phyloP scores from a whole-genome alignment of 2,329 filamentous ascomycete genomes.

The Colletotrichum trifolii region DNA sequence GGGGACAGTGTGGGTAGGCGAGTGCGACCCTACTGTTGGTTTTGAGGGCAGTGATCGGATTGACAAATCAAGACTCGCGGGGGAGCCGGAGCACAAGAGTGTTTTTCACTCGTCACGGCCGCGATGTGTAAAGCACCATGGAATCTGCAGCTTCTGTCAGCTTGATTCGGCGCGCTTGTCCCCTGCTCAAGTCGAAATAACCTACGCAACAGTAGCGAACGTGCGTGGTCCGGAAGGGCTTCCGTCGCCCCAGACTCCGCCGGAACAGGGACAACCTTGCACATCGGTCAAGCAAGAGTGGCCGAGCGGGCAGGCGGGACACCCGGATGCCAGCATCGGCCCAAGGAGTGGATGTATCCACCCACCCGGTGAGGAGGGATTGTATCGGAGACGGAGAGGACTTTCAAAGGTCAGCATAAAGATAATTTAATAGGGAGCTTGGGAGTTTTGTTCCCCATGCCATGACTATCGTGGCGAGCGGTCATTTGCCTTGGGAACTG shows the following conservation, averaged over 20 bases:
- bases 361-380: conserved; percentile 28
- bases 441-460: background rate
- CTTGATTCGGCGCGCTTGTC: background rate
- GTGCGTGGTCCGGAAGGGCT: conserved; percentile 29
- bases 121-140: background rate
- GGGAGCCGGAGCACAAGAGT: too few species aligned
- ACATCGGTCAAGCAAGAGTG: conserved; percentile 27
- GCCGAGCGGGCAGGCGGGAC: conserved; percentile 23
- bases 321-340: conserved; percentile 28
- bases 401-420: background rate
- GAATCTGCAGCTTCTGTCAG: conserved; percentile 8
- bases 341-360: conserved; percentile 32
- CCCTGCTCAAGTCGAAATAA: conserved; percentile 27
- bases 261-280: conserved; percentile 34
- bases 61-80: conserved; percentile 9
- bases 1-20: background rate
- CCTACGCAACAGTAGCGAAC: conserved; percentile 25
- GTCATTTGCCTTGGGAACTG: conserved; percentile 9
- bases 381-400: conserved; percentile 1
- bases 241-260: conserved; percentile 22
- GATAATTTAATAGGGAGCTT: background rate
- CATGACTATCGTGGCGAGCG: conserved; percentile 10
- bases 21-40: conserved; percentile 2
- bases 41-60: conserved; percentile 1
- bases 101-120: too few species aligned